A percentile compares a stretch with the other conserved stretches of the same genome.
These are phyloP conservation scores for Asterophora lycoperdoides DNA, from an alignment of 768 basidiomycete genomes.

Conservation along the genomic window DNA sequence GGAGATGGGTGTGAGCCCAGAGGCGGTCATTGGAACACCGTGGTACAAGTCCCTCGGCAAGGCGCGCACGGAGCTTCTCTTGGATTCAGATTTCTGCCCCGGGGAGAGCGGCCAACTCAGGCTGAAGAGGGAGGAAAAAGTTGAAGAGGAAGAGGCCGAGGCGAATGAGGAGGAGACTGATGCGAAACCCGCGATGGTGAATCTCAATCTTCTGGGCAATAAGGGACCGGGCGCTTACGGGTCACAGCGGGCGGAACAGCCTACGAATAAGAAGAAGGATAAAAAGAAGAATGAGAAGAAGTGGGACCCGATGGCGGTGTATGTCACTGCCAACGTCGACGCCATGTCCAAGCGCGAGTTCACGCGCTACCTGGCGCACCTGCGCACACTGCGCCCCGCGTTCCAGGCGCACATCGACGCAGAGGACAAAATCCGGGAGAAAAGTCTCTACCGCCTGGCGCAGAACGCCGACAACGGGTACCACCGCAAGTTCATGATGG, in stretches of 20 bases:
- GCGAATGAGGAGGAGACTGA: conserved; percentile 9
- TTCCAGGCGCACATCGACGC: conserved; percentile 47
- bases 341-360: conserved; percentile 61
- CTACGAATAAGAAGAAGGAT: neutral
- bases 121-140: conserved; percentile 6
- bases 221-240: conserved; percentile 27
- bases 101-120: conserved; percentile 17
- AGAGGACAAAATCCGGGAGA: conserved; percentile 11
- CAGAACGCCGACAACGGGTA: conserved; percentile 16
- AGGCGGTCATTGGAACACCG: conserved; percentile 17
- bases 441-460: conserved; percentile 23
- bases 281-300: neutral
- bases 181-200: conserved; percentile 7
- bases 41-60: conserved; percentile 42
- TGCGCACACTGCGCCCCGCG: conserved; percentile 50
- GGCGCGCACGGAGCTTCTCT: conserved; percentile 27
- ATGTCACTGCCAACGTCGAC: conserved; percentile 47
- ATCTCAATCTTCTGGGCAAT: conserved; percentile 19
- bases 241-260: conserved; percentile 1
- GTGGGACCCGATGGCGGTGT: neutral
- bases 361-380: conserved; percentile 50
- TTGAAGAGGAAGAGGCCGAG: neutral
- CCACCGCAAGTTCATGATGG: conserved; percentile 38
- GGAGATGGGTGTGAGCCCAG: conserved; percentile 49
- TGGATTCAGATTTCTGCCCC: conserved; percentile 46